Evolutionary conservation across 192 early-diverging fungal species (phyloP), one percentile per base, ranked within the genome.

Genomic region (Gonapodya sp.): DNA sequence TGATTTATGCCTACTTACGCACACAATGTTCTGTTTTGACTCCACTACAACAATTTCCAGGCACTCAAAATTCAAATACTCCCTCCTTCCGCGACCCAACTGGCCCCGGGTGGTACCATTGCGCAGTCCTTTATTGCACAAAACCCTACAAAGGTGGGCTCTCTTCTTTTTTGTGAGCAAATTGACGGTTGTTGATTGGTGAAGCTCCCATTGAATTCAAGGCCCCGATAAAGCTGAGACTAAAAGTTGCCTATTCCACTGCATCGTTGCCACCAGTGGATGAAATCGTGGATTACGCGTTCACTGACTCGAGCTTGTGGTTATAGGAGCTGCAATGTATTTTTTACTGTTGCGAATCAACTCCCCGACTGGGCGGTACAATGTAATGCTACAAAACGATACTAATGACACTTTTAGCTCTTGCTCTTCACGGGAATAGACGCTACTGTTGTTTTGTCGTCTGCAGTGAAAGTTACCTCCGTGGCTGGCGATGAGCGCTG

Each of bases 61-160:
- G 93, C 92, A 64, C 92, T 97, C 80, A 92, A 93, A 85, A 87
- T 98, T 77, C 91, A 93, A 82, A 94, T 98, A 89, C 87, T 90
- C 34, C 91, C 96, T 34, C 92, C 95, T 0, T 93, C 92, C 1
- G 87, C 88, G 1, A 95, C 87, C 81, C 84, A 84, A 0, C 85
- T 97, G 78, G 82, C 86, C 16, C 86, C 88, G 32, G 92, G 91
- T 1, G 82, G 84, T 32, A 85, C 84, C 1, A 95, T 91, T 32
- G 93, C 90, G 18, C 98, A 99, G 82, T 35, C 87, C 18, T 90
- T 99, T 87, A 89, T 90, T 36, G 91, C 98, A 75, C 91, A 94
- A 33, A 98, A 99, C 82, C 96, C 97, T 0, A 84, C 88, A 2
- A 88, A 90, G 83, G 84, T 92, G 35, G 78, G 32, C 1, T 30